phyloP scores from a whole-genome alignment of 2,329 filamentous ascomycete genomes.

The Bipolaris oryzae region DNA sequence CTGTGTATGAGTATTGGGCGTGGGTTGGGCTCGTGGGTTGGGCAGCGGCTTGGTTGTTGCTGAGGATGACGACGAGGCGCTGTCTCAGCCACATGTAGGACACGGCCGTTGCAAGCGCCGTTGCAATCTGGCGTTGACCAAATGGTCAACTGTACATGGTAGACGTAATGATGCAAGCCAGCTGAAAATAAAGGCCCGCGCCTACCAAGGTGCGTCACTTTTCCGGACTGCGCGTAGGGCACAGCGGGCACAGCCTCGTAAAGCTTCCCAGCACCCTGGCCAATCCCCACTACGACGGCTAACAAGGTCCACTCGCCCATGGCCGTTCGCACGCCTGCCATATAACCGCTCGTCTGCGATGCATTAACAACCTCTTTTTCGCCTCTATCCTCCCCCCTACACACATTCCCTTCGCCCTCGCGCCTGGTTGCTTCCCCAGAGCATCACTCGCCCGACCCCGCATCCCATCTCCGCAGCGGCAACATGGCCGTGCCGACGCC shows the following conservation, averaged over 20 bases:
- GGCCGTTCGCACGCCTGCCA: conserved; percentile 21
- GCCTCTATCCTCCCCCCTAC: background rate
- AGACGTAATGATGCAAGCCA: conserved; percentile 10
- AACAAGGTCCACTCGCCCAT: conserved; percentile 27
- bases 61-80: background rate
- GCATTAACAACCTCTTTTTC: conserved; percentile 5
- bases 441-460: conserved; percentile 8
- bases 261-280: conserved; percentile 10
- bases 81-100: conserved; percentile 13
- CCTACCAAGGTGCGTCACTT: conserved; percentile 18
- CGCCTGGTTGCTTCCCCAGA: background rate
- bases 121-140: background rate
- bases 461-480: conserved; percentile 11
- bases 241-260: conserved; percentile 23
- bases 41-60: conserved; percentile 18
- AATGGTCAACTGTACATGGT: conserved; percentile 9
- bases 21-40: conserved; percentile 26
- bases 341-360: conserved; percentile 31
- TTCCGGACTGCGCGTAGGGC: conserved; percentile 12
- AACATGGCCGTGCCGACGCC: conserved; percentile 46
- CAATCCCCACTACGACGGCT: conserved; percentile 26
- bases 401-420: conserved; percentile 2
- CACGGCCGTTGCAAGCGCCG: background rate
- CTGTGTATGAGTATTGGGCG: conserved; percentile 24
- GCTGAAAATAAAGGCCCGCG: conserved; percentile 17